These are phyloP conservation scores for Anastatica hierochuntica DNA, from an alignment of 345 rosid genomes.

Conservation along the genomic window DNA sequence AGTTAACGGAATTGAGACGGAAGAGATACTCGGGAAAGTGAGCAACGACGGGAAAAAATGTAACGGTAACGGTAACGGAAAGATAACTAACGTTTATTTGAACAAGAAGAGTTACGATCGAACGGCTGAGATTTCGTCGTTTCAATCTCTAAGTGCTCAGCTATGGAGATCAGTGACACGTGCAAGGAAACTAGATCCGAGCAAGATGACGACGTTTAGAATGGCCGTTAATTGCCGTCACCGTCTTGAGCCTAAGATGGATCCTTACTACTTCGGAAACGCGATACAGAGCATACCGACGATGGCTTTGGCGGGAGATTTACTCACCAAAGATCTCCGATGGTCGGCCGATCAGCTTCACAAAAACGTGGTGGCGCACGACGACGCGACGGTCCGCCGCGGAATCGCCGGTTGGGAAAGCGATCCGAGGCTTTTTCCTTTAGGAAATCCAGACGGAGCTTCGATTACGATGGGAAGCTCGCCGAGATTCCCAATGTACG, in stretches of 20 bases:
- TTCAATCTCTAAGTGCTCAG: slow-evolving; percentile 80
- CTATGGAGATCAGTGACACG: slow-evolving; percentile 85
- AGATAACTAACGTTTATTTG: background rate
- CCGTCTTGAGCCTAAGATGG: slow-evolving; percentile 64
- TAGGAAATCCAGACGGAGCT: slow-evolving; percentile 90
- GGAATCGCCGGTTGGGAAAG: slow-evolving; percentile 72
- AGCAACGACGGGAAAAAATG: slow-evolving; percentile 40
- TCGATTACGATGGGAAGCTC: slow-evolving; percentile 98
- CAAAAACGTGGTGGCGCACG: slow-evolving; percentile 72
- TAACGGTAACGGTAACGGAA: slow-evolving; percentile 41
- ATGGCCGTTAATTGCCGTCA: slow-evolving; percentile 96
- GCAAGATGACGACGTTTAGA: slow-evolving; percentile 69
- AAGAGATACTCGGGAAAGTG: slow-evolving; percentile 46
- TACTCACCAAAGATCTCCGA: slow-evolving; percentile 46
- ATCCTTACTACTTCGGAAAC: slow-evolving; percentile 79
- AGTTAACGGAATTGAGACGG: slow-evolving; percentile 14
- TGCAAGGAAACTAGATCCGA: slow-evolving; percentile 48
- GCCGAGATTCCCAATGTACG: slow-evolving; percentile 93
- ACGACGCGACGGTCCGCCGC: slow-evolving; percentile 47
- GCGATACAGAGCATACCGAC: slow-evolving; percentile 96
- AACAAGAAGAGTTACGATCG: slow-evolving; percentile 17
- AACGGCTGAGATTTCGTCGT: slow-evolving; percentile 71
- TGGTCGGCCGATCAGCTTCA: slow-evolving; percentile 64
- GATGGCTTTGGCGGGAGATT: slow-evolving; percentile 36
- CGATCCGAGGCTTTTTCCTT: slow-evolving; percentile 71